Base-by-base conservation (phyloP, 495 filamentous ascomycete species). In the Haplographium delicatum region DNA sequence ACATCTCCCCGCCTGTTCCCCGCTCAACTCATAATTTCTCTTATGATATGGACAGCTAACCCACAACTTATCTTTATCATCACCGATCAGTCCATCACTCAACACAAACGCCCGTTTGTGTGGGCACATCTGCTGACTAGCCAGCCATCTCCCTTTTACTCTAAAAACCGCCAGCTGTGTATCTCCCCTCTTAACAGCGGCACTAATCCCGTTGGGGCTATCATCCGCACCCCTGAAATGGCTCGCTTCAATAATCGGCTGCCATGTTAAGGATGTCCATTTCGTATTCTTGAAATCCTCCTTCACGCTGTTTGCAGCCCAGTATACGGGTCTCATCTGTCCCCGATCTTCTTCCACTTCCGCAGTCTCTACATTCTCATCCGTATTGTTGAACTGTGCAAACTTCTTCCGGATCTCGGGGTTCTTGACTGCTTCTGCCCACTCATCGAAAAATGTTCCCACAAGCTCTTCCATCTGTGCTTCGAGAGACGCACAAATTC, bases 121-220 rank as follows among this genome's bases (percentile, higher is more conserved):
- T 11, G 91, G 91, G 64, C 91, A 97, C 91, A 97, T 97, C 65
- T 97, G 90, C 74, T 97, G 91, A 13, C 84, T 85, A n/a, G 88
- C 86, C 62, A 91, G 93, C 68, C 79, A 95, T 43, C 80, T 78
- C 16, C 89, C 91, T 50, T 80, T 79, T 54, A 96, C 74, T 62
- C 89, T 89, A 79, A 93, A 96, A 50, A 96, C 72, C 15, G 91
- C 90, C 4, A 96, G 78, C 65, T 97, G 91, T 0, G 90, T 96
- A 64, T 96, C 90, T 9, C 89, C 88, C 19, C 88, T 79, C 72
- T 95, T 95, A 65, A 96, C 69, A 33, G 81, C 83, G 2, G 85
- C 70, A 64, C 80, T 69, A 65, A 86, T 68, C 56, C 86, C 83
- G 43, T 84, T 85, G 3, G 88, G 83, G 5, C 72, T 63, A 3